A percentile compares a stretch with the other conserved stretches of the same genome.
These are phyloP conservation scores for Mucor indicus DNA, from an alignment of 371 early-diverging fungal genomes.

Conservation along the genomic window DNA sequence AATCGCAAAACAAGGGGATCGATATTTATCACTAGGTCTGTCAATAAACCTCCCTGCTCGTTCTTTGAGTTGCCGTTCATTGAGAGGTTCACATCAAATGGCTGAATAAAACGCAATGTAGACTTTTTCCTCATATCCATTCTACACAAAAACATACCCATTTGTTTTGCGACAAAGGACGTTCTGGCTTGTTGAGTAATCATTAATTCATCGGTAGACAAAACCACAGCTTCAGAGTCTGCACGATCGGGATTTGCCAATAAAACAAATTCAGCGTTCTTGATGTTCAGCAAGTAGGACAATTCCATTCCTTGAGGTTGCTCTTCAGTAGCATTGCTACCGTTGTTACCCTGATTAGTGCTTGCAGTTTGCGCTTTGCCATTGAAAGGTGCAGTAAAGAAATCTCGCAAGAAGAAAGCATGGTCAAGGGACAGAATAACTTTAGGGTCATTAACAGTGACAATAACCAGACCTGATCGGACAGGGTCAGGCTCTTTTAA, in stretches of 20 bases:
- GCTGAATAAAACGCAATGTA: conserved; percentile 82
- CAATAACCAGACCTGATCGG: conserved; percentile 50
- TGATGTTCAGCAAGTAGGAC: conserved; percentile 73
- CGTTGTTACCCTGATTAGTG: not conserved
- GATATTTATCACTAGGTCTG: conserved; percentile 55
- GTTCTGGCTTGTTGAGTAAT: conserved; percentile 75
- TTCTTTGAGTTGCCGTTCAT: conserved; percentile 57
- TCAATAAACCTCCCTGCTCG: conserved; percentile 16
- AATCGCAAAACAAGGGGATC: conserved; percentile 68
- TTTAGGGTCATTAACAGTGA: conserved; percentile 83
- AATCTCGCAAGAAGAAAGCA: conserved; percentile 67
- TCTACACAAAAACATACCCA: conserved; percentile 90
- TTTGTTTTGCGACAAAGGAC: conserved; percentile 72
- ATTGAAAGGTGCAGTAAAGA: conserved; percentile 63
- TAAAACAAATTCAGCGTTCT: conserved; percentile 86
- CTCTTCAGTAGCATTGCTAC: not conserved
- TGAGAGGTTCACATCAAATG: conserved; percentile 77
- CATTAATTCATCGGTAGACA: conserved; percentile 77
- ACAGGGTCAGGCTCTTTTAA: conserved; percentile 35
- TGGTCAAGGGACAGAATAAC: conserved; percentile 86
- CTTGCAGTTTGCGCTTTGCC: not conserved
- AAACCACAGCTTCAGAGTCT: conserved; percentile 85
- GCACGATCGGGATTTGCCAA: conserved; percentile 73
- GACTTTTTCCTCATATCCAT: conserved; percentile 84
- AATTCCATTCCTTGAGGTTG: conserved; percentile 26